phyloP scores from a whole-genome alignment of 305 asterid species.

The Solanum hybrid region DNA sequence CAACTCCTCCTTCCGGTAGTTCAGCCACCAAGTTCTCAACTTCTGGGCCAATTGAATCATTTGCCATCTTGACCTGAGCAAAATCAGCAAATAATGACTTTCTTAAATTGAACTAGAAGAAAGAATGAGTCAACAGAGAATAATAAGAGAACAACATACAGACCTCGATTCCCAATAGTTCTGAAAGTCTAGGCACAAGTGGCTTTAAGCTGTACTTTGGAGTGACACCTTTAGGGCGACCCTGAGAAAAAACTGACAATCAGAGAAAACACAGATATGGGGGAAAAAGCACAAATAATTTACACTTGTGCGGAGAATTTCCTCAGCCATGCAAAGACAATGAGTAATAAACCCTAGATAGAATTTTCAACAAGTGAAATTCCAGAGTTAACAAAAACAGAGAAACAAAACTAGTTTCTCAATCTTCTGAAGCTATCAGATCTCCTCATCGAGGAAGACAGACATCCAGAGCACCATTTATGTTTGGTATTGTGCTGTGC shows the following conservation, averaged over 20 bases:
- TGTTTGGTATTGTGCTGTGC: background rate
- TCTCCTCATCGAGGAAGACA: background rate
- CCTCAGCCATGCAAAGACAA: background rate
- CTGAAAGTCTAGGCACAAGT: slow-evolving; percentile 72
- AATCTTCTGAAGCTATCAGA: background rate
- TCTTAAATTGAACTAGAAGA: background rate
- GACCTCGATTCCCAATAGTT: slow-evolving; percentile 72
- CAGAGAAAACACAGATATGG: background rate
- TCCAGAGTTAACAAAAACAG: background rate
- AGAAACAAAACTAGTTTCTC: background rate
- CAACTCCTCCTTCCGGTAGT: slow-evolving; percentile 61
- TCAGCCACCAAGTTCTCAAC: slow-evolving; percentile 57
- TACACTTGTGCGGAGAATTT: background rate
- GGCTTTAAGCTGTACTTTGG: slow-evolving; percentile 90
- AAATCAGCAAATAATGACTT: background rate
- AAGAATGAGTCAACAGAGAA: background rate
- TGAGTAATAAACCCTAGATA: background rate
- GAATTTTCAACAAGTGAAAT: background rate
- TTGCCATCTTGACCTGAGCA: slow-evolving; percentile 57
- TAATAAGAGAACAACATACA: background rate
- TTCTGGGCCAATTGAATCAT: slow-evolving; percentile 68
- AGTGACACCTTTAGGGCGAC: slow-evolving; percentile 84
- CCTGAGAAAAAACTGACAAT: slow-evolving; percentile 34
- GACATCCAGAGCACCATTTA: background rate
- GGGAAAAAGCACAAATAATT: background rate